Evolutionary conservation across 2,329 filamentous ascomycete genomes (phyloP), one percentile per base, ranked within the genome.

Genomic region (Claviceps pusilla): DNA sequence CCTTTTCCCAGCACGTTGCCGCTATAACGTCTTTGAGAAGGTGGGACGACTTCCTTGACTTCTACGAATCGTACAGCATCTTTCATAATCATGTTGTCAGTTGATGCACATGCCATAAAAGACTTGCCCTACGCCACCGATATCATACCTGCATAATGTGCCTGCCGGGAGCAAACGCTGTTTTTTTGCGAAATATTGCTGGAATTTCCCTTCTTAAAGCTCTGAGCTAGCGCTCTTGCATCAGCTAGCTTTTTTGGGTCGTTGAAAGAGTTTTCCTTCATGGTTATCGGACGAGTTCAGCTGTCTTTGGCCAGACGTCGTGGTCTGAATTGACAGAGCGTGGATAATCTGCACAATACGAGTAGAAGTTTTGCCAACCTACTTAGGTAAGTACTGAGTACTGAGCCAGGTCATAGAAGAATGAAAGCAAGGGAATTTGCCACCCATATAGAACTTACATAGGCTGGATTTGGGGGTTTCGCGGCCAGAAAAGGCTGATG

Each of bases 211-310:
- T 54, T 54, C 43, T 60, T 63, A 53, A 69, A 69, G 43, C 57
- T 59, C 2, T 50, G 45, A 1, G 60, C 60, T 12, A 69, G 60
- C 5, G 59, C 64, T 16, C 55, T 55, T 14, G 67, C 67, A 10
- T 58, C 66, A 14, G 56, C 57, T 2, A 69, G 51, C 42, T 60
- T 66, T 9, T 59, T 57, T 0, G 57, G 29, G 28, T 68, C 62
- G 9, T 58, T 58, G 35, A 57, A 68, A 0, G 57, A 59, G 2
- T 55, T 14, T 28, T 54, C 48, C 24, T 52, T 55, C 61, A 60
- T 62, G 47, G 31, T 54, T 16, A 28, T 14, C 4, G n/a, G 16
- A 41, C 16, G 1, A 28, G 16, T 7, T 12, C 11, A 14, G 43
- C 11, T 16, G 50, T 19, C 10, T 31, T n/a, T 3, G 33, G 12